phyloP scores from a whole-genome alignment of 108 stramenopile species.

The Nitzschia putrida region DNA sequence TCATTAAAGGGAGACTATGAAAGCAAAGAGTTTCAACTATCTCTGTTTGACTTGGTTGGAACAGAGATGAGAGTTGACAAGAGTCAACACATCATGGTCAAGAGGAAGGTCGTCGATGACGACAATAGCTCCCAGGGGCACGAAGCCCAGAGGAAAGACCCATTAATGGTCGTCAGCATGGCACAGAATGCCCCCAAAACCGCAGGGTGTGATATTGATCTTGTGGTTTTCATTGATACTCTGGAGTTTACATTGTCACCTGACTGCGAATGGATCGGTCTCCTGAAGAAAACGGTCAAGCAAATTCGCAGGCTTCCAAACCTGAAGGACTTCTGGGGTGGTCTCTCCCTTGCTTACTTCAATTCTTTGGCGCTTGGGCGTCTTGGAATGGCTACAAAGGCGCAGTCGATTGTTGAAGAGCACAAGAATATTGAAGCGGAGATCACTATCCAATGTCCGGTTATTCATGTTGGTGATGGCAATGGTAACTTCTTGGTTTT shows the following conservation, averaged over 20 bases:
- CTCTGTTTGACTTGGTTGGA: slow-evolving; percentile 39
- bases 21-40: slow-evolving; percentile 33
- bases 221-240: slow-evolving; percentile 29
- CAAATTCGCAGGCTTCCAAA: slow-evolving; percentile 25
- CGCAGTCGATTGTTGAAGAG: slow-evolving; percentile 34
- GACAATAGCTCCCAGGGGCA: neutral
- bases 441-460: slow-evolving; percentile 48
- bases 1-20: slow-evolving; percentile 52
- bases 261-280: slow-evolving; percentile 49
- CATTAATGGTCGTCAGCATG: slow-evolving; percentile 27
- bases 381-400: slow-evolving; percentile 40
- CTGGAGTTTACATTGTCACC: slow-evolving; percentile 37
- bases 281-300: slow-evolving; percentile 32
- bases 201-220: slow-evolving; percentile 22
- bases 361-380: slow-evolving; percentile 48
- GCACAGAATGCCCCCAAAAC: slow-evolving; percentile 29
- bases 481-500: slow-evolving; percentile 31
- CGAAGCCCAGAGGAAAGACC: slow-evolving; percentile 17
- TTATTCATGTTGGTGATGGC: slow-evolving; percentile 41
- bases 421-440: slow-evolving; percentile 57
- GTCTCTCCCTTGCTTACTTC: slow-evolving; percentile 46
- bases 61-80: slow-evolving; percentile 41
- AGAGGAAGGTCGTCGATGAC: slow-evolving; percentile 4
- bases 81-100: slow-evolving; percentile 31
- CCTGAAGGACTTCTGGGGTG: slow-evolving; percentile 51